Evolutionary conservation across 257 asterid species (phyloP).

Genomic region (Mentha longifolia): DNA sequence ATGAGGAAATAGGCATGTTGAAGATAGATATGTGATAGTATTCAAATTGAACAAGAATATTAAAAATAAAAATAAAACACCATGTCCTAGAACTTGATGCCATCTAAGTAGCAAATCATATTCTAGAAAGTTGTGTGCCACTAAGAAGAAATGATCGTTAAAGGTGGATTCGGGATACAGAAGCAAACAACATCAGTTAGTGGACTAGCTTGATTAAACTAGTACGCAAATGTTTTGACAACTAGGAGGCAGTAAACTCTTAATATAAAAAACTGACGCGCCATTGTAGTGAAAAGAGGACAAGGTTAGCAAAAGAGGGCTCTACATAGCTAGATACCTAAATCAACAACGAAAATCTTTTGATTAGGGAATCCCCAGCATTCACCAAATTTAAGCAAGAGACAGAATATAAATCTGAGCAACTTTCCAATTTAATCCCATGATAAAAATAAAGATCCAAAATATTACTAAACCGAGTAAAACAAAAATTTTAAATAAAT

Average conservation of each 20-base stretch:
- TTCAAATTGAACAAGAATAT: slow-evolving; percentile 27
- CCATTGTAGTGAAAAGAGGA: slow-evolving; percentile 52
- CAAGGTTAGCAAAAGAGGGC: slow-evolving; percentile 61
- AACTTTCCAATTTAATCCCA: background rate
- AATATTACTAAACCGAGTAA: background rate
- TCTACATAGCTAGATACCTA: slow-evolving; percentile 94
- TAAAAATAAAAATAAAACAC: background rate
- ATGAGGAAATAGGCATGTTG: slow-evolving; percentile 35
- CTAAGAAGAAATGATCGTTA: background rate
- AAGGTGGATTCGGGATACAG: slow-evolving; percentile 15
- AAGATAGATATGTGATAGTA: slow-evolving; percentile 31
- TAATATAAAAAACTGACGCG: slow-evolving; percentile 52
- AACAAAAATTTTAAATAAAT: background rate
- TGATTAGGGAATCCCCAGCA: slow-evolving; percentile 55
- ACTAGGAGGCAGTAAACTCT: slow-evolving; percentile 24
- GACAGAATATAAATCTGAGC: slow-evolving; percentile 15
- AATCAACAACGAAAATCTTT: slow-evolving; percentile 63
- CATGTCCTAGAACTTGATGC: background rate
- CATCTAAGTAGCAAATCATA: background rate
- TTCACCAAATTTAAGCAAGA: slow-evolving; percentile 23
- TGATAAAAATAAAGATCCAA: background rate
- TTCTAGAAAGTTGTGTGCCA: slow-evolving; percentile 22
- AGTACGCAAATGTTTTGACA: slow-evolving; percentile 24
- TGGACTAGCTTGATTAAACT: slow-evolving; percentile 30
- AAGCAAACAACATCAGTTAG: slow-evolving; percentile 20